Evolutionary conservation across 225 moss, liverwort and hornwort genomes (phyloP), one percentile per base, ranked within the genome.

Genomic region (Pseudisothecium myosuroides): DNA sequence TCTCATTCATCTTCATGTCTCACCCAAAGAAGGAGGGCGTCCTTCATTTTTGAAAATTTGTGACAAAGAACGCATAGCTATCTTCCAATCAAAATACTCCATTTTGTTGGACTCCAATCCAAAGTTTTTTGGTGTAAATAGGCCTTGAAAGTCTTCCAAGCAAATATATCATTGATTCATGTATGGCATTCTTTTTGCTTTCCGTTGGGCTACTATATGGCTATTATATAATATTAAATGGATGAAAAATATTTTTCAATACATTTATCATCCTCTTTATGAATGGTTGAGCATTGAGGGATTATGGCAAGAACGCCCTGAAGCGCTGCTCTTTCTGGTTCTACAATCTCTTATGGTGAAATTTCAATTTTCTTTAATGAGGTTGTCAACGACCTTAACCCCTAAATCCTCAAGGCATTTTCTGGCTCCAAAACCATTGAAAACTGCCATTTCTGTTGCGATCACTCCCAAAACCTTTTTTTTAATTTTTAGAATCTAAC

Each of bases 301-400:
- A 3, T 26, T 43, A 27, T 9, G 5, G 2, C 0, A 2, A 1
- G 21, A 76, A 8, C 1, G 0, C 7, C 1, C 7, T 5, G 29
- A 73, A 45, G 10, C 0, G 0, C 0, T 0, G 0, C 7, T 49
- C 7, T 11, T 75, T 75, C 2, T 31, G 0, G 6, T 74, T 74
- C 0, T 31, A 0, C 1, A 47, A 1, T 47, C 1, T 18, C 4
- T 49, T 75, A 12, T 20, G 4, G 12, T 50, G 20, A 49, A 32
- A 50, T 50, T 32, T 7, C 8, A 75, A 49, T 32, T 12, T 49
- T 1, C 2, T 49, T 49, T 31, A 4, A 75, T 4, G 10, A 75
- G 1, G 7, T 49, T 74, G 7, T 75, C 0, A 32, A 2, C 32
- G 5, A 49, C 31, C 4, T 32, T 7, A 75, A n/a, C n/a, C n/a